phyloP scores from a whole-genome alignment of 139 green algal species.

The Closterium sp. region DNA sequence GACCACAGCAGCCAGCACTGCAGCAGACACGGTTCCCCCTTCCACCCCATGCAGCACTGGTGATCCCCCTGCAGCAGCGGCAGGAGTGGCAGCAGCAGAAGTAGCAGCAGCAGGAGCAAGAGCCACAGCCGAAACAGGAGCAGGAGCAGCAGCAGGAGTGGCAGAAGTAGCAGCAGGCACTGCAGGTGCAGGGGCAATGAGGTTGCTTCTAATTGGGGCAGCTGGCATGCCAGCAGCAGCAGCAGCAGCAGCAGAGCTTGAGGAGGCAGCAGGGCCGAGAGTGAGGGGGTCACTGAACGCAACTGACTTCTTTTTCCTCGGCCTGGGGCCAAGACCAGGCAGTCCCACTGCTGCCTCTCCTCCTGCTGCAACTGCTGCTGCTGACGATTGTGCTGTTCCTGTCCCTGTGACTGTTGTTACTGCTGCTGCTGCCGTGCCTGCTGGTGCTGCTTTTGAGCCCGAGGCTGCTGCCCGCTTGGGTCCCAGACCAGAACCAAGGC shows the following conservation, averaged over 20 bases:
- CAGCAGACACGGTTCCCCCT: constrained; percentile 12
- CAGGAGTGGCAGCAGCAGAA: neutral
- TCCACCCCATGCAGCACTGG: neutral
- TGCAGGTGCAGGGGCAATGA: neutral
- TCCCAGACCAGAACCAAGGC: neutral
- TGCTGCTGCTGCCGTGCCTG: neutral
- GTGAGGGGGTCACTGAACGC: neutral
- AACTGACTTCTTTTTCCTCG: neutral
- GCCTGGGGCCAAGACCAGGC: neutral
- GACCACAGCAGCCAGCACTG: neutral
- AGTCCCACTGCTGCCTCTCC: neutral
- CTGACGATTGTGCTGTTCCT: neutral
- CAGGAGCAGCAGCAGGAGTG: neutral
- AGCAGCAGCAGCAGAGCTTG: neutral
- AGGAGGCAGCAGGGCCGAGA: neutral
- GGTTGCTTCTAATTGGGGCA: neutral
- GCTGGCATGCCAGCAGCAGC: neutral
- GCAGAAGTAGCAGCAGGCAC: neutral
- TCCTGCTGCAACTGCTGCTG: neutral
- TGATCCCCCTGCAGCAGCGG: neutral
- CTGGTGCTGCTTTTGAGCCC: neutral
- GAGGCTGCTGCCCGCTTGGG: neutral
- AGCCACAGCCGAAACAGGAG: neutral
- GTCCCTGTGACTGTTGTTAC: neutral
- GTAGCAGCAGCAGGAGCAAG: neutral